These are phyloP conservation scores for Lactarius indigo DNA, from an alignment of 768 basidiomycete species.

Conservation along the genomic window DNA sequence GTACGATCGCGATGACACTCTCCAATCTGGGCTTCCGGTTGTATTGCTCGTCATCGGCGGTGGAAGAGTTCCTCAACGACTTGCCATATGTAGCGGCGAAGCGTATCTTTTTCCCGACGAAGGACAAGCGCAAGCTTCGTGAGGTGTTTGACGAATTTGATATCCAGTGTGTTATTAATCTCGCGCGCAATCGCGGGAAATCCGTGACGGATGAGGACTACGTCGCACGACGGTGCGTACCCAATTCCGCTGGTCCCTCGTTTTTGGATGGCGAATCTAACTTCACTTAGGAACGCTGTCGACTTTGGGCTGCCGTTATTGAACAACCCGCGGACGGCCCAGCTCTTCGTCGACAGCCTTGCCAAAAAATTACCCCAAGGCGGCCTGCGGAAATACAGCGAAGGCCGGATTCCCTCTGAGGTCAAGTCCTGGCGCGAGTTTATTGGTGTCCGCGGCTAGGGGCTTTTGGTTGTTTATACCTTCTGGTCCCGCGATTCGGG, in stretches of 20 bases:
- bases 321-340: slow-evolving; percentile 86
- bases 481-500: neutral
- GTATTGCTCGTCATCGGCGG: slow-evolving; percentile 76
- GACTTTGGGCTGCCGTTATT: slow-evolving; percentile 71
- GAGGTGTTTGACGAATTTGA: slow-evolving; percentile 94
- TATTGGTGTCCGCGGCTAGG: slow-evolving; percentile 65
- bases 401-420: slow-evolving; percentile 87
- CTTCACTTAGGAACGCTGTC: slow-evolving; percentile 16
- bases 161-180: slow-evolving; percentile 92
- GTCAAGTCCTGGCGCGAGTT: slow-evolving; percentile 92
- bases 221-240: slow-evolving; percentile 78
- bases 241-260: neutral
- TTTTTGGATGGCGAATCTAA: slow-evolving; percentile 1
- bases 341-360: slow-evolving; percentile 87
- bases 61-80: slow-evolving; percentile 78
- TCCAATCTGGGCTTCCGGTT: slow-evolving; percentile 91
- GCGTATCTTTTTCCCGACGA: slow-evolving; percentile 93
- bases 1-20: slow-evolving; percentile 72
- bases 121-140: slow-evolving; percentile 92
- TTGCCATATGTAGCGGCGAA: slow-evolving; percentile 76
- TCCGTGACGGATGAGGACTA: slow-evolving; percentile 90
- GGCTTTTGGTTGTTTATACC: neutral
- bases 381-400: slow-evolving; percentile 71
- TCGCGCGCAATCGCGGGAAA: slow-evolving; percentile 73
- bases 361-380: slow-evolving; percentile 80